phyloP scores from a whole-genome alignment of 352 stramenopile species.

The Phytophthora podocarpi region DNA sequence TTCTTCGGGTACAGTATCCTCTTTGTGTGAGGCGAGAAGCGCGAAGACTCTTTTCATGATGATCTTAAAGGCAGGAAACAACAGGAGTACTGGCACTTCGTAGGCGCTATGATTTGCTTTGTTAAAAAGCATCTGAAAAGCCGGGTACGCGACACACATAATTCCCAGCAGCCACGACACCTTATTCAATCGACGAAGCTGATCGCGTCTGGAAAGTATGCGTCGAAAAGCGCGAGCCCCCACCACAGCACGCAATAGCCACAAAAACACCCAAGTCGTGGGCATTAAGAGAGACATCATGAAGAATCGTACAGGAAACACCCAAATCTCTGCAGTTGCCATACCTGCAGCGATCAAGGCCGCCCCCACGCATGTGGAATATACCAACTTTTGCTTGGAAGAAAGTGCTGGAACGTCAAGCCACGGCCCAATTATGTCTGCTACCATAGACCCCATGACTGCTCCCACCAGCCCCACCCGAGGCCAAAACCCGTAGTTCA shows the following conservation, averaged over 20 bases:
- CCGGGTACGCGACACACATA: slow-evolving; percentile 11
- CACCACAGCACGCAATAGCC: neutral
- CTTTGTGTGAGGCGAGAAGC: neutral
- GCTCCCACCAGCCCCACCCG: neutral
- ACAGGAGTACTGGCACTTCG: slow-evolving; percentile 5
- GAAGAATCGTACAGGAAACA: slow-evolving; percentile 21
- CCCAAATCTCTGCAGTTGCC: neutral
- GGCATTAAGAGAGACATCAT: neutral
- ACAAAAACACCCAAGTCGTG: neutral
- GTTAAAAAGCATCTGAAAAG: neutral
- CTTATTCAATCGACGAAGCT: slow-evolving; percentile 7
- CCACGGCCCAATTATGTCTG: neutral
- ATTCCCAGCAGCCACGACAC: neutral
- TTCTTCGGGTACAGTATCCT: slow-evolving; percentile 18
- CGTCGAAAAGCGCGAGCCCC: neutral
- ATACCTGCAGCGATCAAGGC: neutral
- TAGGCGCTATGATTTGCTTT: neutral
- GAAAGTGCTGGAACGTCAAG: slow-evolving; percentile 5
- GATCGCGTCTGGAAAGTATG: neutral
- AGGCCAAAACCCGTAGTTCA: slow-evolving; percentile 15
- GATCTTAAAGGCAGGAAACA: neutral
- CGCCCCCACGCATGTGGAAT: neutral
- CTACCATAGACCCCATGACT: neutral
- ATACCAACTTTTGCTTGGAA: neutral
- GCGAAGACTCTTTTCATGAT: slow-evolving; percentile 6